These are phyloP conservation scores for Tricholomella constricta DNA, from an alignment of 768 basidiomycete species.

Conservation along the genomic window DNA sequence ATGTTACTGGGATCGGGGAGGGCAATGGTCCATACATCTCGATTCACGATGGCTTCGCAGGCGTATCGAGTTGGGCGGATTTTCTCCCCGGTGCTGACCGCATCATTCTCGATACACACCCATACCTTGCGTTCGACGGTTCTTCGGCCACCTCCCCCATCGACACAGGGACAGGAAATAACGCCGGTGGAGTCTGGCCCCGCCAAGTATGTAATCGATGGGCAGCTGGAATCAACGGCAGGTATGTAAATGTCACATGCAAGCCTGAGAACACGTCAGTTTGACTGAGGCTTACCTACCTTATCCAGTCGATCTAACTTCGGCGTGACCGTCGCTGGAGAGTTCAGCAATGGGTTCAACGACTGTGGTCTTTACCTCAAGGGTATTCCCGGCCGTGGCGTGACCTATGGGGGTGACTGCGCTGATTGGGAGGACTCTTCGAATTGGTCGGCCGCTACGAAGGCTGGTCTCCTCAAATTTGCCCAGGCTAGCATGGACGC, in stretches of 20 bases:
- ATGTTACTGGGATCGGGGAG: conserved; percentile 71
- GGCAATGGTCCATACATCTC: conserved; percentile 64
- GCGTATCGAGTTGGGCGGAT: conserved; percentile 34
- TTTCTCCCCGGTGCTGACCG: conserved; percentile 43
- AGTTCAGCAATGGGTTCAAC: conserved; percentile 69
- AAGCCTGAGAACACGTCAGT: conserved; percentile 1
- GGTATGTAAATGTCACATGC: conserved; percentile 16
- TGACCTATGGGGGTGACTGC: conserved; percentile 34
- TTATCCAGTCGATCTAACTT: conserved; percentile 37
- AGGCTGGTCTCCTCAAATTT: conserved; percentile 44
- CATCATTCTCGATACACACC: conserved; percentile 41
- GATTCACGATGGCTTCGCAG: conserved; percentile 49
- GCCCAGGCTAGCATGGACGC: conserved; percentile 49
- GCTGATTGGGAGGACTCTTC: conserved; percentile 48
- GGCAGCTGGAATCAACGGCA: conserved; percentile 36
- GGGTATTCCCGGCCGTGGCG: conserved; percentile 15
- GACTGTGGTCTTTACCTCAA: conserved; percentile 45
- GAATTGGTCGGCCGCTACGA: conserved; percentile 44
- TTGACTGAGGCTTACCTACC: conserved; percentile 9
- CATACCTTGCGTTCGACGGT: conserved; percentile 51
- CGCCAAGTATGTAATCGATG: conserved; percentile 50
- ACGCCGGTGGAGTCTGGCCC: conserved; percentile 45
- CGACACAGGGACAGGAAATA: conserved; percentile 29
- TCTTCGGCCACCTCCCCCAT: conserved; percentile 33
- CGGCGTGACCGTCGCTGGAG: conserved; percentile 71